phyloP scores from a whole-genome alignment of 169 alveolate genomes.

The Plasmodium vinckei region DNA sequence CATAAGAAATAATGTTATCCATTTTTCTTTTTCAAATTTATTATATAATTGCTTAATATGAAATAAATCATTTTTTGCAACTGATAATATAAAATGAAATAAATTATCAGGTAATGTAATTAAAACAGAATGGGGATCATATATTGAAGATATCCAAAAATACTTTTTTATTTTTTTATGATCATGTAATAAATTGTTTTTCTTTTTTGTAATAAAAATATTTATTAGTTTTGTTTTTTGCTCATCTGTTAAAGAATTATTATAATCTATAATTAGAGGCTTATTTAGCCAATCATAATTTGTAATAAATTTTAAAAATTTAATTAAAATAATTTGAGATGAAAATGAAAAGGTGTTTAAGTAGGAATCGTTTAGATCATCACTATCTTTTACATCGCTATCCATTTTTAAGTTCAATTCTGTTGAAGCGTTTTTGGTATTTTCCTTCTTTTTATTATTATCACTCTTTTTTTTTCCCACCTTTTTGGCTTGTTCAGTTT shows the following conservation, averaged over 20 bases:
- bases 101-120: conserved; percentile 22
- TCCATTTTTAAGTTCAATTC: background rate
- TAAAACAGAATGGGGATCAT: conserved; percentile 34
- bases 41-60: background rate
- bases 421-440: background rate
- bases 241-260: conserved; percentile 28
- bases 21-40: conserved; percentile 27
- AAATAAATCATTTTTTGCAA: conserved; percentile 15
- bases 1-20: conserved; percentile 40
- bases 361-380: background rate
- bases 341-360: conserved; percentile 44
- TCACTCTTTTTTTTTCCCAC: background rate
- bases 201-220: conserved; percentile 23
- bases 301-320: conserved; percentile 20
- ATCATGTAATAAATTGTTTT: background rate
- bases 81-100: conserved; percentile 8
- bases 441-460: background rate
- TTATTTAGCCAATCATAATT: conserved; percentile 38
- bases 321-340: conserved; percentile 20
- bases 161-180: conserved; percentile 10
- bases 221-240: conserved; percentile 25
- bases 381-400: no score
- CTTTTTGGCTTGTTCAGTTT: background rate
- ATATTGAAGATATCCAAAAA: conserved; percentile 48
- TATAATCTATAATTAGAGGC: conserved; percentile 38